Evolutionary conservation across 2,329 filamentous ascomycete species (phyloP), one percentile per base, ranked within the genome.

Genomic region (Paradendryphiella salina): DNA sequence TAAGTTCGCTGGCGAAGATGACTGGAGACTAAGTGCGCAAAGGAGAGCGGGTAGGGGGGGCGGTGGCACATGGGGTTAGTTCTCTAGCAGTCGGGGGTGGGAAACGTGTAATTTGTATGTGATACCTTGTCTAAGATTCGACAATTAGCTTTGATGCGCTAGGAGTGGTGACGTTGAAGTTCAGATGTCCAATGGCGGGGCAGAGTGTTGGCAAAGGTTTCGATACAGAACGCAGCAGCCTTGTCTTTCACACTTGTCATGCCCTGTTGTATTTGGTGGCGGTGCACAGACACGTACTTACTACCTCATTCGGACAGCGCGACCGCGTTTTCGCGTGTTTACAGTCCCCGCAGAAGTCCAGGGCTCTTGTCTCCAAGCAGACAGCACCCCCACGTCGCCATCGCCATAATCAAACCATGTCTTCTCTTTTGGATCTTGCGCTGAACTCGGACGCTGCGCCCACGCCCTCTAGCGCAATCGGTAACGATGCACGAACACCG

Each of bases 21-120:
- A 97, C 71, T 99, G 94, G 94, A 82, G 94, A 57, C 75, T 99
- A 54, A 92, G 87, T 64, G 89, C 93, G 10, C 94, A 99, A 80
- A 85, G 86, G 67, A 87, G 87, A 69, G 87, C 88, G 40, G 93
- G 92, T 4, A 82, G 93, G 60, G 88, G 89, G 52, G 94, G 90
- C 41, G 93, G 93, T 66, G 93, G 93, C 3, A 99, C 94, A 7
- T 99, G 94, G 94, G 94, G 89, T 59, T 92, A 78, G 36, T 46
- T 28, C 9, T n/a, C n/a, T n/a, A n/a, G n/a, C n/a, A n/a, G n/a
- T n/a, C n/a, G n/a, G n/a, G n/a, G n/a, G n/a, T 42, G 13, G 20
- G 38, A 20, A 32, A 33, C 7, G 28, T 13, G 20, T 8, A 13
- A 10, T 9, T 13, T 46, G n/a, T 39, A 40, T 48, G 33, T 18